phyloP scores from a whole-genome alignment of 495 filamentous ascomycete species.

The Aeminium ludgeri region DNA sequence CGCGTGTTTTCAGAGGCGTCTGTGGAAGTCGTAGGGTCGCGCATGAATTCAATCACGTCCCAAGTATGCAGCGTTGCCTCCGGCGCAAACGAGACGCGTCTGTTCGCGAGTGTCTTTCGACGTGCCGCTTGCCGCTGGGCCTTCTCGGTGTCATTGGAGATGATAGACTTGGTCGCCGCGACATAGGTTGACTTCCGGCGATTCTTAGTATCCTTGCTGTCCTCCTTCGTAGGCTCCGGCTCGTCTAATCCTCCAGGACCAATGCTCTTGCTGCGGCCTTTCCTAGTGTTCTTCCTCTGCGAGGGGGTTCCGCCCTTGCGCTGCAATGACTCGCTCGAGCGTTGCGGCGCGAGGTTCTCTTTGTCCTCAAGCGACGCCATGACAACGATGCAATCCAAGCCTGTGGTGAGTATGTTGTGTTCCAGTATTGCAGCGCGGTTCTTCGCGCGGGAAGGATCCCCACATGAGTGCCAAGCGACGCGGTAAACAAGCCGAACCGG shows the following conservation, averaged over 20 bases:
- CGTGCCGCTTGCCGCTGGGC: conserved; percentile 70
- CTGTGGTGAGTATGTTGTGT: background rate
- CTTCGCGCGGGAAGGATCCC: background rate
- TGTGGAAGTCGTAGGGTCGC: conserved; percentile 74
- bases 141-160: conserved; percentile 50
- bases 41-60: conserved; percentile 80
- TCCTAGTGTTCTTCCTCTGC: conserved; percentile 23
- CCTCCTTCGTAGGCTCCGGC: conserved; percentile 43
- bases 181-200: conserved; percentile 48
- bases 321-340: conserved; percentile 12
- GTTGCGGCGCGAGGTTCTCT: conserved; percentile 15
- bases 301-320: conserved; percentile 6
- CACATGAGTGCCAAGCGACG: background rate
- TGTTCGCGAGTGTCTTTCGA: conserved; percentile 72
- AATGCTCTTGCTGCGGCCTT: conserved; percentile 85
- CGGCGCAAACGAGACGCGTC: conserved; percentile 90
- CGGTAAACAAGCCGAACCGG: background rate
- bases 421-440: background rate
- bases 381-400: background rate
- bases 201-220: conserved; percentile 44
- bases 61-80: conserved; percentile 97
- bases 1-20: conserved; percentile 53
- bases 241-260: conserved; percentile 79
- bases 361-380: conserved; percentile 14
- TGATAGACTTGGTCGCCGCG: conserved; percentile 55